Base-by-base conservation (phyloP, 2,329 filamentous ascomycete genomes). In the Fusarium irregulare region DNA sequence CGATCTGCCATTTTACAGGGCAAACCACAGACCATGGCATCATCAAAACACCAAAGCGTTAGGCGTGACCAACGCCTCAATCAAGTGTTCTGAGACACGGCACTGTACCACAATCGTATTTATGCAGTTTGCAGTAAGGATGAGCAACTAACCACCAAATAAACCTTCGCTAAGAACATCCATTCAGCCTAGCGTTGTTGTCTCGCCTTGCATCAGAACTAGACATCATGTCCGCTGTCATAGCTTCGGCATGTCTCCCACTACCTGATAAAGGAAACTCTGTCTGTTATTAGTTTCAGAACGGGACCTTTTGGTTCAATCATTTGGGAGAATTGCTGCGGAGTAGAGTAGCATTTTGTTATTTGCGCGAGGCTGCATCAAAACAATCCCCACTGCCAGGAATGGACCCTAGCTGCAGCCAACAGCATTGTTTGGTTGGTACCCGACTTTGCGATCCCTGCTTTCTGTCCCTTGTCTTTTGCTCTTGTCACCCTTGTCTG, bases 111-210 rank as follows among this genome's bases (percentile, higher is more conserved):
- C 60, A 40, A 44, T 28, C n/a, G n/a, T 20, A 27, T 41, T 51
- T 37, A 37, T n/a, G 61, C 45, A 59, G 30, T 64, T 64, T 64
- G 16, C n/a, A 64, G 61, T 64, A 64, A 51, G 8, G 61, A 64
- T 64, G 18, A 30, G 45, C 51, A 12, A 14, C 40, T 37, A 30
- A 27, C 37, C 32, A n/a, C 11, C 18, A 13, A 49, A 20, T 32
- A 32, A 28, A 41, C 61, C 49, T 50, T 58, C 25, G 46, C 59
- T 57, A 32, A 37, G 5, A 18, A n/a, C 18, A 37, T 37, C 34
- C 34, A n/a, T n/a, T n/a, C 34, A 37, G 34, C 34, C 16, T 64
- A 64, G 61, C 60, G 61, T 58, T 59, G 60, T 64, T 64, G 21
- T 50, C 60, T 59, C 61, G 40, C 60, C 32, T 49, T 64, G 45